phyloP scores from a whole-genome alignment of 306 rosid species.

The Vigna mungo region DNA sequence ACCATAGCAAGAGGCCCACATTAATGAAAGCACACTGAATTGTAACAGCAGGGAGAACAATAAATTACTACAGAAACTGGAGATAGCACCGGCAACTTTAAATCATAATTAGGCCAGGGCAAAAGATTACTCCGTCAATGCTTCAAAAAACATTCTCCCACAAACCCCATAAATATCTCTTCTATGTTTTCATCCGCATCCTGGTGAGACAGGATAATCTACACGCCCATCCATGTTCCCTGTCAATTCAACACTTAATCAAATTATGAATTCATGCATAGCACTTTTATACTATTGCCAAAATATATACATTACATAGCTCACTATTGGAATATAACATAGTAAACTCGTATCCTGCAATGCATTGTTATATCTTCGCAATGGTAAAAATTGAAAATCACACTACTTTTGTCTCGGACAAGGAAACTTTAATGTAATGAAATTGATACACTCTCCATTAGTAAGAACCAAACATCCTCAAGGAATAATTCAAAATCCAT shows the following conservation, averaged over 20 bases:
- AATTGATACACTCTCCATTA: not conserved
- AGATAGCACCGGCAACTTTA: constrained; percentile 37
- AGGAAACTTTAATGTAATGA: not conserved
- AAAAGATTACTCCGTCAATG: constrained; percentile 39
- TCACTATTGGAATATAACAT: not conserved
- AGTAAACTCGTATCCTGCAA: not conserved
- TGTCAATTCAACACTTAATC: constrained; percentile 19
- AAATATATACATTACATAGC: too few relatives aligned
- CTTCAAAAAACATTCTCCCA: constrained; percentile 45
- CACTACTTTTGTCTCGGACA: not conserved
- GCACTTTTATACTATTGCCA: not conserved
- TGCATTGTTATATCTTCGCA: not conserved
- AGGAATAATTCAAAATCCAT: not conserved
- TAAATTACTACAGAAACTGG: constrained; percentile 30
- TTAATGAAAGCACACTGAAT: constrained; percentile 34
- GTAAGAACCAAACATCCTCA: not conserved
- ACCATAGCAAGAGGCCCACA: constrained; percentile 36
- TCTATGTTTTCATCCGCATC: constrained; percentile 29
- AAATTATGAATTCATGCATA: constrained; percentile 11
- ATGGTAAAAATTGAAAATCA: not conserved
- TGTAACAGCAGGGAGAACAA: constrained; percentile 37
- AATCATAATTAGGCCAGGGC: constrained; percentile 42
- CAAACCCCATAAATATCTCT: constrained; percentile 35
- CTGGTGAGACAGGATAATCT: constrained; percentile 24
- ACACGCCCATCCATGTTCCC: constrained; percentile 38